Evolutionary conservation across 163 green algal species (phyloP).

Genomic region (Chloromonas sp.): DNA sequence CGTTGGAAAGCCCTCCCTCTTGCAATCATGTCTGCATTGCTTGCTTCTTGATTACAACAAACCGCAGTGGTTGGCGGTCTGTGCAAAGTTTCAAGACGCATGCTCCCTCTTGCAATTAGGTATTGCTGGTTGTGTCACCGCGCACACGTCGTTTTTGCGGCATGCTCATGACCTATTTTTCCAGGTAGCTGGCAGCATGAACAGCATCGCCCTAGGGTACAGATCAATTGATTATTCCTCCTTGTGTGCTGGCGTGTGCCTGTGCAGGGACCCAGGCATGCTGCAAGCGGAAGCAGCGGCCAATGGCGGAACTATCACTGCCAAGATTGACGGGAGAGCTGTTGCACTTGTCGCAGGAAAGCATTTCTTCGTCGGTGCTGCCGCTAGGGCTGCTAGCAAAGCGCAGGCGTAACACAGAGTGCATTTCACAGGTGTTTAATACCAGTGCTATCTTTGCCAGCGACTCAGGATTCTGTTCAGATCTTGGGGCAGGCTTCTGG

Average conservation of each 20-base stretch:
- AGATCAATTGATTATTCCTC: neutral
- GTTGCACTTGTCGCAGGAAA: conserved; percentile 10
- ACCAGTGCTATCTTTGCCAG: too few relatives aligned
- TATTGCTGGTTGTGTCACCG: neutral
- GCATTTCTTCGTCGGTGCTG: conserved; percentile 25
- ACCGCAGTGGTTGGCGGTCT: too few relatives aligned
- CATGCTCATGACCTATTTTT: neutral
- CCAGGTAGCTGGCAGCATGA: neutral
- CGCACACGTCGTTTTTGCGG: neutral
- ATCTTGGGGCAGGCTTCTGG: too few relatives aligned
- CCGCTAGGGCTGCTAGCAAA: neutral
- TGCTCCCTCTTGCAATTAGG: neutral
- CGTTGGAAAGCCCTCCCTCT: too few relatives aligned
- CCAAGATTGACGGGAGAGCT: conserved; percentile 11
- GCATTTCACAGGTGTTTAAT: too few relatives aligned
- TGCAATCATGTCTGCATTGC: too few relatives aligned
- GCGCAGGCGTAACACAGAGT: too few relatives aligned
- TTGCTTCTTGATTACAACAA: neutral
- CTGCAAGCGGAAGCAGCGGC: conserved; percentile 14
- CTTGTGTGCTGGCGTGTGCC: neutral
- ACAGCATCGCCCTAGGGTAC: too few relatives aligned
- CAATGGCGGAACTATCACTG: neutral
- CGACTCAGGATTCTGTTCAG: too few relatives aligned
- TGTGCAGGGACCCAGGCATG: conserved; percentile 9
- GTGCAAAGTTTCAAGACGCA: neutral